A percentile compares a stretch with the other conserved stretches of the same genome.
These are phyloP conservation scores for Ochromonas danica DNA, from an alignment of 108 stramenopile genomes.

Conservation along the genomic window DNA sequence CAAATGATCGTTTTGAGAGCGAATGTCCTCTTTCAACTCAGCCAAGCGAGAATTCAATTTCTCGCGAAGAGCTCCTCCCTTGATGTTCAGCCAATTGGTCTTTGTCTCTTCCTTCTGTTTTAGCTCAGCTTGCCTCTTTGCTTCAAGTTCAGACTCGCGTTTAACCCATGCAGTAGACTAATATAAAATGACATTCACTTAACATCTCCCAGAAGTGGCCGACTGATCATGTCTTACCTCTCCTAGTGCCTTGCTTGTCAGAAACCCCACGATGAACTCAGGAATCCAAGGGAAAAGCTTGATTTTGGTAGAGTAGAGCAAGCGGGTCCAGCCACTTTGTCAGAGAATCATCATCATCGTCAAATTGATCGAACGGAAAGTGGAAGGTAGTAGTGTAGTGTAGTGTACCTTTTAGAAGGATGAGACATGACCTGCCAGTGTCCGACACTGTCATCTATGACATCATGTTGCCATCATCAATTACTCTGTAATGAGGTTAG, in stretches of 20 bases:
- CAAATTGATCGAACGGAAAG: neutral
- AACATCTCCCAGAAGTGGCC: too few species aligned
- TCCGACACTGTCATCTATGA: neutral
- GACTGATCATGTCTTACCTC: neutral
- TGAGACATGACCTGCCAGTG: conserved; percentile 21
- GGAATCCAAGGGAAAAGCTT: conserved; percentile 19
- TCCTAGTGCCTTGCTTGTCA: neutral
- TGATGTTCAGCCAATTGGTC: too few species aligned
- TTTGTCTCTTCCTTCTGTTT: neutral
- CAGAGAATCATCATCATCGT: neutral
- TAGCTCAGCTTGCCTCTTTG: neutral
- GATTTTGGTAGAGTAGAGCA: conserved; percentile 14
- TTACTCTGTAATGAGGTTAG: neutral
- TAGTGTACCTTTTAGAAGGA: conserved; percentile 11
- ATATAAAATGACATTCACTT: too few species aligned
- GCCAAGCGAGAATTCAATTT: too few species aligned
- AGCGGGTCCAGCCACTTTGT: neutral
- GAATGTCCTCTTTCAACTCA: too few species aligned
- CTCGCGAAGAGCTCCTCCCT: too few species aligned
- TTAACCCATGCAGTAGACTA: conserved; percentile 23
- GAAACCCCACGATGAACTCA: neutral
- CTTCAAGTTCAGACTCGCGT: neutral
- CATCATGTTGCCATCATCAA: neutral
- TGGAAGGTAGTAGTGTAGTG: neutral
- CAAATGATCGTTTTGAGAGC: too few species aligned